Base-by-base conservation (phyloP, 176 grass and related monocot species). In the Eragrostis nindensis region DNA sequence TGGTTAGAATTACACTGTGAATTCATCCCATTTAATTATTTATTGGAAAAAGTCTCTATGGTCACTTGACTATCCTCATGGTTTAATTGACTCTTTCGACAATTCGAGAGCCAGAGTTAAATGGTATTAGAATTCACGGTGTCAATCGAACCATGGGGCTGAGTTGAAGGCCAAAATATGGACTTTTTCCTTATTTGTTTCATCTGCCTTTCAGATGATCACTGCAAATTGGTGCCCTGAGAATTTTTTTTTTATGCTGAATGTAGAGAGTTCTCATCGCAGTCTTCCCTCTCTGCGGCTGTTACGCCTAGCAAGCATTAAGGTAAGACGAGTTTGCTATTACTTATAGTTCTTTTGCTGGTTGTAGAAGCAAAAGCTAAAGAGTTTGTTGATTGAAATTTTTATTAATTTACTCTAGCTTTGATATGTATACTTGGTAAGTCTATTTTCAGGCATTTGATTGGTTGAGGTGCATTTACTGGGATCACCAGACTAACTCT, bases 391-490 rank as follows among this genome's bases (percentile, higher is more conserved):
- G 12, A 4, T 53, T 62, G 11, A 30, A 64, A 24, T 24, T 72
- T 85, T 66, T 12, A n/a, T 69, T 70, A 81, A 5, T 78, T 49
- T n/a, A 18, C 18, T 26, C 10, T 68, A 65, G 6, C 40, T 25
- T 29, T 30, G 7, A 70, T 70, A 49, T 55, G 36, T 85, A n/a
- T n/a, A 82, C 59, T 55, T 46, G 53, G 61, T 84, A 56, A 72
- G 66, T 62, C 84, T 82, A 59, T n/a, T 86, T 86, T 83, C 92
- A 95, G 95, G 96, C 96, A 73, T 80, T 99, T 86, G 90, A 95
- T 84, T 99, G 90, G 88, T 80, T 93, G 85, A 99, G 90, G 81
- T 68, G 75, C 55, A 93, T 87, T 80, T 99, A 99, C 70, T 95
- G 92, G 96, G 96, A 99, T 59, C 42, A 82, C 56, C 92, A 99